Evolutionary conservation across 1,284 basidiomycete genomes (phyloP).

Genomic region (Ganoderma lingzhi): DNA sequence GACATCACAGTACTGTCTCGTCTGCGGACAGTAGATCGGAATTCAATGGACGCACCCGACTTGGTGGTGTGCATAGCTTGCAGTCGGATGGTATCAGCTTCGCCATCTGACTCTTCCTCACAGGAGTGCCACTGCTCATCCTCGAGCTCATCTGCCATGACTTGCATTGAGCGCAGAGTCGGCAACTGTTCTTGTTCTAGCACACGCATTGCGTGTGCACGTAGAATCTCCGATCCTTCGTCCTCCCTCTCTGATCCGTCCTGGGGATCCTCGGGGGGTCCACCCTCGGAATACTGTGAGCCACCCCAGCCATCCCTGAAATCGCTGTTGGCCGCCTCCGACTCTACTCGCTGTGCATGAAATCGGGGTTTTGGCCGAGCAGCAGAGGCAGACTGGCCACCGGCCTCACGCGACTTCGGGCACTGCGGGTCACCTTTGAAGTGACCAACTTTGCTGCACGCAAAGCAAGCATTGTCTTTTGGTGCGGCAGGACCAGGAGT

Average conservation of each 20-base stretch:
- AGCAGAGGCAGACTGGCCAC: not conserved
- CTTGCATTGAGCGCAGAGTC: not conserved
- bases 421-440: constrained; percentile 14
- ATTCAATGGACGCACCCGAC: not conserved
- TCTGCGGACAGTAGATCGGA: not conserved
- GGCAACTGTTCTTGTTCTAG: not conserved
- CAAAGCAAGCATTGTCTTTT: constrained; percentile 7
- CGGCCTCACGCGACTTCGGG: not conserved
- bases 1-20: not conserved
- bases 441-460: constrained; percentile 13
- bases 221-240: constrained; percentile 2
- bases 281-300: constrained; percentile 12
- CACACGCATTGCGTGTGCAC: not conserved
- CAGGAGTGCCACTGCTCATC: not conserved
- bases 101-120: not conserved
- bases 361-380: not conserved
- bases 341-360: constrained; percentile 7
- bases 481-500: not conserved
- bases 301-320: constrained; percentile 6
- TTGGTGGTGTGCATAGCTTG: not conserved
- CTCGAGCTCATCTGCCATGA: not conserved
- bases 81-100: not conserved
- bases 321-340: not conserved
- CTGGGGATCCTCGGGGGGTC: too few species aligned
- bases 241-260: not conserved